Evolutionary conservation across 2,329 filamentous ascomycete species (phyloP), one percentile per base, ranked within the genome.

Genomic region (Microcyclospora tardicrescens): DNA sequence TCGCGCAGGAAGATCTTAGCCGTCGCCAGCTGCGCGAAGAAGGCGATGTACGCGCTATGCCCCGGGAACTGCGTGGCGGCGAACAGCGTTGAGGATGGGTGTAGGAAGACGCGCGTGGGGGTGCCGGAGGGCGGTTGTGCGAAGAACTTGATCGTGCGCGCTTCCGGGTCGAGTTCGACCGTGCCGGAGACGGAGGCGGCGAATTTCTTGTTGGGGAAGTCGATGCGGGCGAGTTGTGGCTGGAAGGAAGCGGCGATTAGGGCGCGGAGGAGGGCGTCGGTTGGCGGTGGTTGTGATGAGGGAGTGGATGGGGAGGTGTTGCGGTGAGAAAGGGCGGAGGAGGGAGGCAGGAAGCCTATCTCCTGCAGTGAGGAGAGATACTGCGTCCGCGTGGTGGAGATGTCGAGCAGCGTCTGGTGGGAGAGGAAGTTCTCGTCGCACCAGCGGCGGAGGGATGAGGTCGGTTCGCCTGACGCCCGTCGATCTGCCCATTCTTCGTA

Each of bases 121-220:
- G 86, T 82, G n/a, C 19, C 19, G 19, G 4, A 8, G 19, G 19
- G 19, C 19, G 4, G 19, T 49, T 67, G 79, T 49, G 82, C 84
- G 61, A 85, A 96, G 64, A 87, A 98, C 58, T 86, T 91, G 62
- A 98, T 95, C 2, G 81, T 84, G 38, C 79, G 73, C 4, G 89
- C 89, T 61, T 96, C 89, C 0, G 89, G 89, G 56, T 98, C 91
- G 6, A 95, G 70, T 58, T 91, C 89, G 1, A 96, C 84, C 0
- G 91, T 84, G 6, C 91, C 91, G 1, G 84, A 84, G 46, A 93
- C 75, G 2, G 84, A 85, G 28, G 79, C 77, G 10, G 84, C 83
- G 60, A 93, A 98, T 61, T 95, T 96, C 67, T 93, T 93, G 63
- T 94, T 85, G 0, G 91, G 91, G 50, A 95, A 84, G 47, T 86